Evolutionary conservation across 352 stramenopile species (phyloP), one percentile per base, ranked within the genome.

Genomic region (Phytopythium ostracodes): DNA sequence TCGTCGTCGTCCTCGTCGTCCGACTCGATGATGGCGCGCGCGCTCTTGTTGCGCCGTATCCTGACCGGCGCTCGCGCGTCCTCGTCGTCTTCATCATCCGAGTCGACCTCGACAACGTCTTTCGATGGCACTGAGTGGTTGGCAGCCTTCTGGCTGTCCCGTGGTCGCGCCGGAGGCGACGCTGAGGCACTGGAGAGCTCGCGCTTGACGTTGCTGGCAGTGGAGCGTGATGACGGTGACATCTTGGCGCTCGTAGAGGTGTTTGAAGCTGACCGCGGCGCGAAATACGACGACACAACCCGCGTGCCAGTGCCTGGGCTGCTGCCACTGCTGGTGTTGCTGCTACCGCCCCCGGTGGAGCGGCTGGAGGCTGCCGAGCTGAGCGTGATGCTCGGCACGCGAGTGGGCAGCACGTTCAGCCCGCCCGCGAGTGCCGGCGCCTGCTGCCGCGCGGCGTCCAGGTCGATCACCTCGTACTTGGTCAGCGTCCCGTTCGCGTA

Each of bases 401-500:
- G 65, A 42, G 65, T 75, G 9, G 56, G 72, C 56, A 68, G 61
- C 56, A 79, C 68, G 40, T 72, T 64, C 29, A 87, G 57, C 50
- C 62, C 56, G n/a, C 71, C 72, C 22, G 66, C 70, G 35, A 56
- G 35, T 35, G 63, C 53, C 25, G 64, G 0, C 24, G 72, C 68
- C n/a, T 58, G 52, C 40, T 68, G 59, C 46, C 46, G 46, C 11
- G 22, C 29, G 0, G 63, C 65, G 56, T 84, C 69, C 33, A 71
- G 51, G 56, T 94, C 79, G 25, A 94, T 67, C 14, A 94, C 82
- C 50, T 88, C 74, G 70, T 95, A 95, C 74, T 95, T 93, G 49
- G 80, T 89, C 29, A 94, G 66, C 55, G 86, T 92, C 3, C 86
- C 86, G 56, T 92, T 92, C 46, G 82, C 84, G 68, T 91, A 93